phyloP scores from a whole-genome alignment of 306 rosid species.

The Cucurbita maxima region DNA sequence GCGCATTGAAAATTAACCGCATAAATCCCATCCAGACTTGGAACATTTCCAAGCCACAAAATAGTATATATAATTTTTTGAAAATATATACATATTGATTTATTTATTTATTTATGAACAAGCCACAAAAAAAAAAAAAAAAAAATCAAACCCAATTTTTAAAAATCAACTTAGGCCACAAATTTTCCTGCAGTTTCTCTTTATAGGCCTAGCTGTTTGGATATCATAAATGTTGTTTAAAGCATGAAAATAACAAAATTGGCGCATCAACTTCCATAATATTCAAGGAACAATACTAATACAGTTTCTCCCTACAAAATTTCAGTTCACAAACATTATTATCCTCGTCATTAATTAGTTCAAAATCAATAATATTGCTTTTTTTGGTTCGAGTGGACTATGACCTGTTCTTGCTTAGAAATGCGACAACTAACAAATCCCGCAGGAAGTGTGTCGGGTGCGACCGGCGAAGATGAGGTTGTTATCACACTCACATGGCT shows the following conservation, averaged over 20 bases:
- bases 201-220: background rate
- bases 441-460: background rate
- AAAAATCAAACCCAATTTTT: too few relatives aligned
- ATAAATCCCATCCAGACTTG: background rate
- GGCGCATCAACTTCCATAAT: background rate
- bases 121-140: background rate
- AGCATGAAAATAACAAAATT: background rate
- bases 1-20: background rate
- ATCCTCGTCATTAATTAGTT: too few relatives aligned
- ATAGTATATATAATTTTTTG: too few relatives aligned
- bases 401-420: background rate
- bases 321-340: too few relatives aligned
- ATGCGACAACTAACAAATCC: background rate
- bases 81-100: too few relatives aligned
- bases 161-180: background rate
- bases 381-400: background rate
- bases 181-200: background rate
- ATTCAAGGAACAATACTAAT: too few relatives aligned
- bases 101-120: background rate
- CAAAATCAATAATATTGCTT: background rate
- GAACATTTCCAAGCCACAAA: background rate
- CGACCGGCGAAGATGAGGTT: background rate
- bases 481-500: background rate
- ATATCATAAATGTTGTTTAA: background rate
- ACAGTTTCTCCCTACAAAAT: too few relatives aligned